Percentiles rank a stretch among this genome's conserved stretches.
Evolutionary conservation across 257 asterid genomes (phyloP).

Genomic region (Forsythia suspensa): DNA sequence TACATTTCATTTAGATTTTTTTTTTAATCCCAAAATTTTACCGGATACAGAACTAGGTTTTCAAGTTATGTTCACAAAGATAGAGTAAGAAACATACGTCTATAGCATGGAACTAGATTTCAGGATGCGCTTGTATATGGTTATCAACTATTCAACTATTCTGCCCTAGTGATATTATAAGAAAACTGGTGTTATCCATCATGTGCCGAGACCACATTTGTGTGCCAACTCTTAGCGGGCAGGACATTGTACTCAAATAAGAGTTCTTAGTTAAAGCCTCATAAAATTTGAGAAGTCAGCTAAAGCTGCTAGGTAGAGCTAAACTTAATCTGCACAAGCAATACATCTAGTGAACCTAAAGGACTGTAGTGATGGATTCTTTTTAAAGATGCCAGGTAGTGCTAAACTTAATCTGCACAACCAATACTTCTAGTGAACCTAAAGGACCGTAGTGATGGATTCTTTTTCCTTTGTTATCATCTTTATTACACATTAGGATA

Average conservation of each 20-base stretch:
- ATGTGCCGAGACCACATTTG: not conserved
- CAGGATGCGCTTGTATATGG: not conserved
- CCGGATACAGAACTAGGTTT: not conserved
- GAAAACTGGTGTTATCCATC: not conserved
- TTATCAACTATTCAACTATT: not conserved
- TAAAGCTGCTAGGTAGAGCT: not conserved
- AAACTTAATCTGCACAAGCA: not conserved
- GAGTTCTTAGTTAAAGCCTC: not conserved
- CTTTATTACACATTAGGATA: not conserved
- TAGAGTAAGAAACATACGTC: not conserved
- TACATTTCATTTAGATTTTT: not conserved
- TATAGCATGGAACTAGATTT: not conserved
- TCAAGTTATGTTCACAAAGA: not conserved
- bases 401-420: not conserved
- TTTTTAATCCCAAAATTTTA: not conserved
- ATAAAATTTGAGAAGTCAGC: not conserved
- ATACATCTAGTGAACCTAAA: not conserved
- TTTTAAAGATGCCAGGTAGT: not conserved
- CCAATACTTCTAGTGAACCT: not conserved
- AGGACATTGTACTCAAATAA: not conserved
- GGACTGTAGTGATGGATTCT: not conserved
- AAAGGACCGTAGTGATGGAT: not conserved
- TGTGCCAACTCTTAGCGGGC: not conserved
- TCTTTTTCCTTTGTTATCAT: not conserved
- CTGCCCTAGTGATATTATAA: not conserved